Conservation (phyloP, 1,139 yeast species). For the Protomyces inundatus region DNA sequence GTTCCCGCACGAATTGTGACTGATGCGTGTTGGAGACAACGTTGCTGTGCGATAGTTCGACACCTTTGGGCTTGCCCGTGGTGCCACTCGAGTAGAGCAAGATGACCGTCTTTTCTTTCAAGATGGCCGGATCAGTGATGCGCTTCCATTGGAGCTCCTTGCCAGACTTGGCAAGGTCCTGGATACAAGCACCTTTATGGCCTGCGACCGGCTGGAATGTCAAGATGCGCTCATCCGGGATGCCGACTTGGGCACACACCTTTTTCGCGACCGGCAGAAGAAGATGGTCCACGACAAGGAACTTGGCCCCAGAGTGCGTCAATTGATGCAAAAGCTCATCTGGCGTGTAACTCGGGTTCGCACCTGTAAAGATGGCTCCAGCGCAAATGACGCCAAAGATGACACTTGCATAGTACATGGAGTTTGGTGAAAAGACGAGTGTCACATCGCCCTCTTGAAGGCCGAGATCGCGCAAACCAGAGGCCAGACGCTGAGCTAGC, state of each 20-base stretch:
- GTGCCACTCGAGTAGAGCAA: slow-evolving; percentile 66
- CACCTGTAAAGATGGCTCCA: slow-evolving; percentile 30
- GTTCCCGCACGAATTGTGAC: slow-evolving; percentile 12
- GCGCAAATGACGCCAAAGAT: slow-evolving; percentile 28
- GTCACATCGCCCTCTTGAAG: slow-evolving; percentile 17
- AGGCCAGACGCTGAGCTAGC: slow-evolving; percentile 3
- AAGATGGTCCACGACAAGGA: slow-evolving; percentile 23
- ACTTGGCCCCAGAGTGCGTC: slow-evolving; percentile 29
- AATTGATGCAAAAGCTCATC: slow-evolving; percentile 27
- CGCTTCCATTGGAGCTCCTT: slow-evolving; percentile 23
- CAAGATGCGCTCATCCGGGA: slow-evolving; percentile 15
- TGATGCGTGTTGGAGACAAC: slow-evolving; percentile 37
- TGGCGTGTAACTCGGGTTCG: slow-evolving; percentile 29
- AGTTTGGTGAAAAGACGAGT: slow-evolving; percentile 18
- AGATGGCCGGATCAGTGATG: slow-evolving; percentile 24
- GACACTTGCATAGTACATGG: slow-evolving; percentile 21
- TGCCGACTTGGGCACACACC: slow-evolving; percentile 6
- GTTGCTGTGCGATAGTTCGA: slow-evolving; percentile 52
- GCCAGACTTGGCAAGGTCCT: slow-evolving; percentile 24
- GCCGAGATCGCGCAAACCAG: slow-evolving; percentile 8
- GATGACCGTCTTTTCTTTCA: slow-evolving; percentile 35
- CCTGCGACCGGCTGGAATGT: slow-evolving; percentile 13
- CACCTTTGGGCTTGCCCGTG: slow-evolving; percentile 65
- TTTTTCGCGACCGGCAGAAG: slow-evolving; percentile 22
- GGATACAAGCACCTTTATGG: slow-evolving; percentile 3